These are phyloP conservation scores for Fagopyrum esculentum DNA, from an alignment of 148 eudicot species.

Conservation along the genomic window DNA sequence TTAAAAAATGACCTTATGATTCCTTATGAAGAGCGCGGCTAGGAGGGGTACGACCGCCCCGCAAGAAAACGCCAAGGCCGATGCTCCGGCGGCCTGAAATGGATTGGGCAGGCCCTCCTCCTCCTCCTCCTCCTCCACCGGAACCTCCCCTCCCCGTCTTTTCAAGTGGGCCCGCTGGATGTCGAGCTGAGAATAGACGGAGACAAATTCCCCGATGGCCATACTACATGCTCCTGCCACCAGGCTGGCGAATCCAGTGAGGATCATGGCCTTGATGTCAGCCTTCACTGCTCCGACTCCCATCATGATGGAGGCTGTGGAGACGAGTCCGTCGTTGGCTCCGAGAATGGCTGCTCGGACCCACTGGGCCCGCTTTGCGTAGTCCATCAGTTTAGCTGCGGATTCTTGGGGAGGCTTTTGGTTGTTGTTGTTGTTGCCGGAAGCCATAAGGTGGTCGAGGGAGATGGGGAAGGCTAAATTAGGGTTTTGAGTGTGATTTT, in stretches of 20 bases:
- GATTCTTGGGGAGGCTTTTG: slow-evolving; percentile 8
- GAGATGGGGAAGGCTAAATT: background rate
- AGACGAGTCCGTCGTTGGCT: slow-evolving; percentile 39
- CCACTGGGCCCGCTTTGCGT: slow-evolving; percentile 38
- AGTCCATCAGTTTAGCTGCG: slow-evolving; percentile 18
- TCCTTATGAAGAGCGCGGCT: slow-evolving; percentile 29
- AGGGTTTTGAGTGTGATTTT: background rate
- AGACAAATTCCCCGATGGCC: slow-evolving; percentile 44
- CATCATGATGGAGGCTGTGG: slow-evolving; percentile 40
- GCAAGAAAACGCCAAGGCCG: slow-evolving; percentile 30
- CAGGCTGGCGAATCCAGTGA: slow-evolving; percentile 35
- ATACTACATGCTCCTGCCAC: slow-evolving; percentile 44
- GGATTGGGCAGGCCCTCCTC: slow-evolving; percentile 32
- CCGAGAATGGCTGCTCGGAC: slow-evolving; percentile 39
- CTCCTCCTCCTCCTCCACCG: background rate
- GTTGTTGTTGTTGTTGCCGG: slow-evolving; percentile 8
- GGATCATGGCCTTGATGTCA: slow-evolving; percentile 30
- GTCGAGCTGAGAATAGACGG: slow-evolving; percentile 35
- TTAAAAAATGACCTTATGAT: slow-evolving; percentile 3
- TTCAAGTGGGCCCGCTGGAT: slow-evolving; percentile 31
- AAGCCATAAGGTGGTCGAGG: slow-evolving; percentile 15
- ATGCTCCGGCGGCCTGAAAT: slow-evolving; percentile 31
- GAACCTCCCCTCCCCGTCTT: background rate
- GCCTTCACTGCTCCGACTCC: slow-evolving; percentile 36
- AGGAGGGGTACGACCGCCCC: slow-evolving; percentile 38